Conservation (phyloP, 2,329 filamentous ascomycete species). For the Aspergillus terreus region DNA sequence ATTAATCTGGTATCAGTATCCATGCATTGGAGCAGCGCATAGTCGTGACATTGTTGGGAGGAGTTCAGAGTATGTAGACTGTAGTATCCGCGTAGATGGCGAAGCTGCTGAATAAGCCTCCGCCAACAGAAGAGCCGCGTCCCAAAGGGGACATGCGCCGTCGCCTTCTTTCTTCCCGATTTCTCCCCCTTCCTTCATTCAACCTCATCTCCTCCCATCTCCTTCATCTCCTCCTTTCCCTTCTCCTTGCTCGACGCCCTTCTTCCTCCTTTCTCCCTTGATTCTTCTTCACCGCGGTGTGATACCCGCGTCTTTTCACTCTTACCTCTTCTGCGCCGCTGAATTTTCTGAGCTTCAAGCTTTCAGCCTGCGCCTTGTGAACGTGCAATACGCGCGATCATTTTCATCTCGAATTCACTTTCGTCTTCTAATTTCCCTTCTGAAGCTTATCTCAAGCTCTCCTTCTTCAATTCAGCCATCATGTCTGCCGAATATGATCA, state of each 20-base stretch:
- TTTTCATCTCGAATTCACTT: background rate
- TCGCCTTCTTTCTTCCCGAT: conserved; percentile 9
- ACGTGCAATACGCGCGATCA: background rate
- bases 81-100: background rate
- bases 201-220: conserved; percentile 12
- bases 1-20: too few relatives aligned
- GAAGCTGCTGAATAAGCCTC: background rate
- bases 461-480: conserved; percentile 16
- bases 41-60: too few relatives aligned
- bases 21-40: too few relatives aligned
- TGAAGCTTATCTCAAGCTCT: conserved; percentile 17
- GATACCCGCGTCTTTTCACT: background rate
- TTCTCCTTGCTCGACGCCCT: background rate
- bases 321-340: background rate
- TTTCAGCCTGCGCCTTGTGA: background rate
- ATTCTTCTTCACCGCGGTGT: background rate
- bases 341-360: conserved; percentile 7
- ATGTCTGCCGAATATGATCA: conserved; percentile 60
- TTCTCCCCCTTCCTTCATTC: conserved; percentile 17
- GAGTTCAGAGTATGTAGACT: too few relatives aligned
- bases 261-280: background rate
- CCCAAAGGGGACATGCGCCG: background rate
- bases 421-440: background rate
- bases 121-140: background rate
- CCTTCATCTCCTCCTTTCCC: conserved; percentile 5